These are phyloP conservation scores for Elsinoe batatas DNA, from an alignment of 2,329 filamentous ascomycete genomes.

Conservation along the genomic window DNA sequence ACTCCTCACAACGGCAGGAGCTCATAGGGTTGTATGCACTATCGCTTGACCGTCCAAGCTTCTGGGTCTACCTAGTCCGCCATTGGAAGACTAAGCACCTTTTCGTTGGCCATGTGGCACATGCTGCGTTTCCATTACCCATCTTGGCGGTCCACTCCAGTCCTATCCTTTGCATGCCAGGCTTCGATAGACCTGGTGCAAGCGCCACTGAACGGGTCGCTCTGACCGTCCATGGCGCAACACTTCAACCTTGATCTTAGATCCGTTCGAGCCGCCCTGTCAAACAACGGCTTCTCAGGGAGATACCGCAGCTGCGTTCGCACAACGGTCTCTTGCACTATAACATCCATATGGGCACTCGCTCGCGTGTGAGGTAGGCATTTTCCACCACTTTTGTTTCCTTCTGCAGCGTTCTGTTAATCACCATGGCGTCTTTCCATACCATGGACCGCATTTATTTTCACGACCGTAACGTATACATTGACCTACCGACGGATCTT, in stretches of 20 bases:
- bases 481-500: neutral
- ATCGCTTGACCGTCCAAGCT: neutral
- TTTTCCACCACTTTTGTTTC: slow-evolving; percentile 1
- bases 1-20: neutral
- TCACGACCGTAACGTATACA: slow-evolving; percentile 3
- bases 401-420: slow-evolving; percentile 4
- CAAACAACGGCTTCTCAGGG: slow-evolving; percentile 5
- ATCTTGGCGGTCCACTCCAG: neutral
- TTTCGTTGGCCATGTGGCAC: neutral
- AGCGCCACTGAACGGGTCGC: slow-evolving; percentile 5
- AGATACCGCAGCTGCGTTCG: slow-evolving; percentile 7
- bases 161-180: slow-evolving; percentile 2
- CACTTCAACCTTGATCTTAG: slow-evolving; percentile 3
- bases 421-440: slow-evolving; percentile 8
- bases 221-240: neutral
- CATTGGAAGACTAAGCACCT: neutral
- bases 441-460: slow-evolving; percentile 12
- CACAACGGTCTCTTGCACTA: neutral
- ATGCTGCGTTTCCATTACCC: neutral
- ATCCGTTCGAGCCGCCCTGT: neutral
- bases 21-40: neutral
- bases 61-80: neutral
- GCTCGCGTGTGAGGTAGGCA: neutral
- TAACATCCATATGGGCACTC: neutral
- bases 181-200: slow-evolving; percentile 7